Base-by-base conservation (phyloP, 495 filamentous ascomycete genomes). In the Hypoxylon crocopeplum region DNA sequence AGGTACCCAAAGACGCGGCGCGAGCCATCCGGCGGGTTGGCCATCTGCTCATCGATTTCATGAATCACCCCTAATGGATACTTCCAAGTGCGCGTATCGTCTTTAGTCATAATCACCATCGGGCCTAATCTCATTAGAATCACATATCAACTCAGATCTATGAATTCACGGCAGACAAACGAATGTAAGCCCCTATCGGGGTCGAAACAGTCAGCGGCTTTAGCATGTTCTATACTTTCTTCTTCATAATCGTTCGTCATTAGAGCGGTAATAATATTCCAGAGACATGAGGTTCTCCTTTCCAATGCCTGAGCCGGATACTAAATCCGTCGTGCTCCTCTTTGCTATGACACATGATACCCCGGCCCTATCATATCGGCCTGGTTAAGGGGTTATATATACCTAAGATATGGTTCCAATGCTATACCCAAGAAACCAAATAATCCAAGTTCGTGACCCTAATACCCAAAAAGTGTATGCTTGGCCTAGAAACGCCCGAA, bases 401-500 rank as follows among this genome's bases (percentile, higher is more conserved):
- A 62, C 48, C 30, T 57, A 52, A 52, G 17, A 63, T 63, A 36
- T 36, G 32, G 22, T 34, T 33, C 29, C 11, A 1, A n/a, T 38
- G 4, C 8, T 16, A 1, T 62, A 56, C 33, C 53, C 47, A 52
- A 56, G 39, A 51, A 38, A 63, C 13, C 30, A 25, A 52, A 59
- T 40, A 48, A 59, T 51, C 45, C 60, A 37, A 50, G 38, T 22
- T 45, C 29, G 42, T 48, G 36, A 53, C 32, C 40, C 7, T 24
- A 20, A 12, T 51, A 47, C 11, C 34, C 27, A 48, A 41, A 16
- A 36, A 34, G 52, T 53, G 53, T 42, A 56, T 54, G 54, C 44
- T 39, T 16, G 24, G 48, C 37, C 33, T 27, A 22, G 16, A 15
- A 55, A 64, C 54, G 48, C 60, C 60, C 13, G n/a, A 58, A 64